phyloP scores from a whole-genome alignment of 177 flowering plant species.

The Vitis hybrid region DNA sequence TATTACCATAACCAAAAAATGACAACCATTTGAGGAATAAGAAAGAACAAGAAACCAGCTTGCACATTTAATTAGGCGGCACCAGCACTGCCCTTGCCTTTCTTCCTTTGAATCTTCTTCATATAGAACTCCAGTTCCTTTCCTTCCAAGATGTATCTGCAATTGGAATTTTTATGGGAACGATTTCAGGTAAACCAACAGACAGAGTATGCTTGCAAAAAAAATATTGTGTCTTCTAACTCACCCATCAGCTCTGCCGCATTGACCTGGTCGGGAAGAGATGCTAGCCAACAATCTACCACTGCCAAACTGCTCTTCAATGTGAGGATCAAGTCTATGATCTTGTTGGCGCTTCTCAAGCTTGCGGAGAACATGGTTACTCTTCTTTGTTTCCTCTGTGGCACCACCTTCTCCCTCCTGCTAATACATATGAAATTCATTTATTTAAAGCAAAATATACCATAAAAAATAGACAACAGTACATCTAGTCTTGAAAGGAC shows the following conservation, averaged over 20 bases:
- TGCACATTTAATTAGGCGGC: conserved; percentile 5
- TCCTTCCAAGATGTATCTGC: conserved; percentile 33
- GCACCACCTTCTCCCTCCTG: conserved; percentile 33
- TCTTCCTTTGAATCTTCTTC: conserved; percentile 37
- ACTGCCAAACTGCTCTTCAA: conserved; percentile 44
- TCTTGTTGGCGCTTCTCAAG: conserved; percentile 40
- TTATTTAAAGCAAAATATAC: too few relatives aligned
- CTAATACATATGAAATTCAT: too few relatives aligned
- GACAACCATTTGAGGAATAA: too few relatives aligned
- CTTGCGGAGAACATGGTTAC: conserved; percentile 42
- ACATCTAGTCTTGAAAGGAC: too few relatives aligned
- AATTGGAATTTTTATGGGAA: neutral
- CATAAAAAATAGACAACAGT: neutral
- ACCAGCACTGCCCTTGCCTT: conserved; percentile 31
- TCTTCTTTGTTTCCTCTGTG: conserved; percentile 45
- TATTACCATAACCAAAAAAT: too few relatives aligned
- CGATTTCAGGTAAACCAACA: neutral
- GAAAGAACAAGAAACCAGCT: too few relatives aligned
- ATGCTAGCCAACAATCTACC: conserved; percentile 44
- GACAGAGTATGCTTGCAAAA: neutral
- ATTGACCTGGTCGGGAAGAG: conserved; percentile 53
- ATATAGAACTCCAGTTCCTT: conserved; percentile 33
- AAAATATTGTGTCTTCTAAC: neutral
- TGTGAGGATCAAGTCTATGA: conserved; percentile 36
- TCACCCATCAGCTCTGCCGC: conserved; percentile 55